Evolutionary conservation across 2,329 filamentous ascomycete genomes (phyloP).

Genomic region (Xylaria sp.): DNA sequence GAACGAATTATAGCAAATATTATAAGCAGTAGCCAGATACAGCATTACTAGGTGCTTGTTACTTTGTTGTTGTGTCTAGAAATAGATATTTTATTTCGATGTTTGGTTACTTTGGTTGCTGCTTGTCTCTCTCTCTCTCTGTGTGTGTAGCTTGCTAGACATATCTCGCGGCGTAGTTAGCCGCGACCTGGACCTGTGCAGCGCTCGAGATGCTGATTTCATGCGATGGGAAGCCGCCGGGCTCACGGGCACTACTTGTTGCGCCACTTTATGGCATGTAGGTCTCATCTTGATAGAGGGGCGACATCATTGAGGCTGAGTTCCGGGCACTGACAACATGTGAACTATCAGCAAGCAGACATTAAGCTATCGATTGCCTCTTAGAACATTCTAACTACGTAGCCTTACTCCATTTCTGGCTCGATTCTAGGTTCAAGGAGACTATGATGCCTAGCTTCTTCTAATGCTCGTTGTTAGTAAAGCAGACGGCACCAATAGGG

Average conservation of each 20-base stretch:
- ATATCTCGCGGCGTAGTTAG: too few species aligned
- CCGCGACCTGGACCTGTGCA: slow-evolving; percentile 46
- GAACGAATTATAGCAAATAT: too few species aligned
- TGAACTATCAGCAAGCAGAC: not conserved
- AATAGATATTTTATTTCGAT: too few species aligned
- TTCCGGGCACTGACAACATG: slow-evolving; percentile 36
- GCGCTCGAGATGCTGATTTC: slow-evolving; percentile 45
- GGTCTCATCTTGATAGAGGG: slow-evolving; percentile 37
- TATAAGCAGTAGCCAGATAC: too few species aligned
- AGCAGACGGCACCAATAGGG: slow-evolving; percentile 40
- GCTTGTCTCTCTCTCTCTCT: too few species aligned
- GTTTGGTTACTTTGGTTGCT: too few species aligned
- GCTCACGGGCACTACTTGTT: slow-evolving; percentile 35
- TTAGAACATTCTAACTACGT: not conserved
- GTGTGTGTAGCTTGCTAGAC: too few species aligned
- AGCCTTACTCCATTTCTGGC: slow-evolving; percentile 28
- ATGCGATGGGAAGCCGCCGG: slow-evolving; percentile 47
- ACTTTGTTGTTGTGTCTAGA: too few species aligned
- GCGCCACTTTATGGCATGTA: slow-evolving; percentile 34
- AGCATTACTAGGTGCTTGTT: too few species aligned
- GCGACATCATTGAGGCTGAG: slow-evolving; percentile 46
- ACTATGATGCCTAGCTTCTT: slow-evolving; percentile 32
- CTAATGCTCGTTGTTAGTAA: slow-evolving; percentile 31
- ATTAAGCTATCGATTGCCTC: not conserved
- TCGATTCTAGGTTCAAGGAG: slow-evolving; percentile 34